Evolutionary conservation across 1,284 basidiomycete species (phyloP), one percentile per base, ranked within the genome.

Genomic region (Ganoderma lingzhi): DNA sequence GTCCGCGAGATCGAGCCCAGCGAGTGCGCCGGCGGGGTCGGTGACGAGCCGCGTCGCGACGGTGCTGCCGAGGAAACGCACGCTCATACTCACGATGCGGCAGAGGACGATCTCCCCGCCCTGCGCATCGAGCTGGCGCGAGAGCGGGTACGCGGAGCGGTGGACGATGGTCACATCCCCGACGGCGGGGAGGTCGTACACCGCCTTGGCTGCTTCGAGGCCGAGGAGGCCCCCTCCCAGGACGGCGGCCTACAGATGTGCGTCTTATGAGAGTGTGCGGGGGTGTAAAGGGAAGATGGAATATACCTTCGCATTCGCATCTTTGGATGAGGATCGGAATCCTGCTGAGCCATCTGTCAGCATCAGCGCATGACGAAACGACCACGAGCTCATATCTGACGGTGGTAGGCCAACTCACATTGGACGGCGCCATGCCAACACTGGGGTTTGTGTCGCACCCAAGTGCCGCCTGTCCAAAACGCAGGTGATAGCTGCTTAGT

Each of bases 161-260:
- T 91, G 89, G 48, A 91, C 80, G 73, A 92, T 89, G 17, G 83
- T 76, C 42, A 88, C 87, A 53, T 84, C 77, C 10, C 80, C 78
- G 62, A 86, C 79, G 0, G 79, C 80, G 17, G 78, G 77, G 70
- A 92, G 82, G 78, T 94, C 91, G 73, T 90, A 87, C 6, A 90
- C 84, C 0, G 92, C 92, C 75, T 93, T 93, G 15, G 91, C 92
- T 0, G 92, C 92, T 80, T 93, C 92, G 35, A 94, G 83, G 17
- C 92, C 92, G 17, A 93, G 84, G 1, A 94, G 79, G 42, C 92
- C 92, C 23, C 91, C 92, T n/a, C 92, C 92, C 19, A 94, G 84
- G 4, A 93, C 87, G 4, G 86, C 84, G 0, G 87, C 90, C 68
- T 82, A 60, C 1, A 23, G 17, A 30, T 2, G 30, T 32, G 12